Base-by-base conservation (phyloP, 2,329 filamentous ascomycete species). In the Fusarium bulbicola region DNA sequence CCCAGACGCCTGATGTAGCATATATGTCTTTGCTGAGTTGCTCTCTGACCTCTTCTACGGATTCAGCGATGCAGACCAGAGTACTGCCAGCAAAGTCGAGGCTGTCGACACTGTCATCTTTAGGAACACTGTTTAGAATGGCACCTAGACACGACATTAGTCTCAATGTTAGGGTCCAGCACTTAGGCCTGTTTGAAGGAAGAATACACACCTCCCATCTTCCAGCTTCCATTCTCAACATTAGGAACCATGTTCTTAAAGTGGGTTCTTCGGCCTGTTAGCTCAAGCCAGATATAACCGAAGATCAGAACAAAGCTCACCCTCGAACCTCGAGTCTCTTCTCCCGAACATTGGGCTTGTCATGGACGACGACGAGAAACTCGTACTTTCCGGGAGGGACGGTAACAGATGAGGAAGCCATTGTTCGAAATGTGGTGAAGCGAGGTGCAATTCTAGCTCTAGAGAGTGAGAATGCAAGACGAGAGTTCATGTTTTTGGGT, bases 11-110 rank as follows among this genome's bases (percentile, higher is more conserved):
- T 47, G 82, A 86, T 68, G 83, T 86, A 15, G 87, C 85, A 82
- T 97, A 97, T 15, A 95, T 84, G 83, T 97, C 95, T 54, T 89
- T 86, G 81, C 88, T 89, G 52, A 97, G 80, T 58, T 88, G 79
- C 75, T 92, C 87, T 45, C 92, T 80, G 5, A 93, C 89, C 80
- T 94, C 92, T 72, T 95, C 92, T 76, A 88, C 90, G 14, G 87
- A 91, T 70, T 89, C 87, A 13, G 92, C 94, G 36, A 88, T 81
- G 43, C 89, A 85, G 34, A 97, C 85, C 78, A 96, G 84, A 24
- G 91, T 89, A 80, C 92, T 94, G 46, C 94, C 94, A 72, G 90
- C 89, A 83, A 96, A 94, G 79, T 92, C 90, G 47, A 90, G 88
- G 26, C 87, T 88, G 9, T 84, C 82, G 15, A 86, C 80, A 58